Base-by-base conservation (phyloP, 2,329 filamentous ascomycete species). In the Endocalyx cinctus region DNA sequence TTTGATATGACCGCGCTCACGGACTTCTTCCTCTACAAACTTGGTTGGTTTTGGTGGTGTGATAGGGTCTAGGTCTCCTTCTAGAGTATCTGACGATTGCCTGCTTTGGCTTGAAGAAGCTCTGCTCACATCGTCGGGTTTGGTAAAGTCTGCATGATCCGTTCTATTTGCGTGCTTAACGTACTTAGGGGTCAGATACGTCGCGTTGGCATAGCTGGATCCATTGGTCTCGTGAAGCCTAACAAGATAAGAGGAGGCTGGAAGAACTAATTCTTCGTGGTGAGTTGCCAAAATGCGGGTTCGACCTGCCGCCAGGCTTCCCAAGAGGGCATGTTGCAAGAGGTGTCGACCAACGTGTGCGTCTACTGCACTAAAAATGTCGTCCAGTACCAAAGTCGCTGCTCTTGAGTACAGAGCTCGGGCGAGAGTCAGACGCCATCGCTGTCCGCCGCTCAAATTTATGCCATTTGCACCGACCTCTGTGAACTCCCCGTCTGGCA, bases 391-490 rank as follows among this genome's bases (percentile, higher is more conserved):
- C 5, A 94, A 64, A 41, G 88, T 80, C 1, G 82, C 80, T 1
- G 84, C 84, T 12, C 85, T 71, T 2, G 84, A 89, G 57, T 92
- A 92, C 13, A 92, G 66, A 1, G 86, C 85, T 29, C 87, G 70
- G 2, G 86, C 87, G 46, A 94, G 78, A 10, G 84, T 86, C 19
- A 92, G 73, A 33, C 87, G 75, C 83, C 86, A 89, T 50, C 85
- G 79, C 58, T 94, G 87, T 0, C 87, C 87, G 42, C 87, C 87
- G 41, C 82, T 87, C 6, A 94, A 66, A 46, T 90, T 89, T 46
- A 92, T 85, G 6, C 87, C 87, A 41, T 90, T 89, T 3, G 84
- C 83, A 10, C 87, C 87, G 32, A 94, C 85, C 50, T 89, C 84
- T 0, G 87, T 94, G 29, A 75, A 61, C 47, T 92, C 85, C 4